Base-by-base conservation (phyloP, 108 stramenopile species). In the Licmophora abbreviata region DNA sequence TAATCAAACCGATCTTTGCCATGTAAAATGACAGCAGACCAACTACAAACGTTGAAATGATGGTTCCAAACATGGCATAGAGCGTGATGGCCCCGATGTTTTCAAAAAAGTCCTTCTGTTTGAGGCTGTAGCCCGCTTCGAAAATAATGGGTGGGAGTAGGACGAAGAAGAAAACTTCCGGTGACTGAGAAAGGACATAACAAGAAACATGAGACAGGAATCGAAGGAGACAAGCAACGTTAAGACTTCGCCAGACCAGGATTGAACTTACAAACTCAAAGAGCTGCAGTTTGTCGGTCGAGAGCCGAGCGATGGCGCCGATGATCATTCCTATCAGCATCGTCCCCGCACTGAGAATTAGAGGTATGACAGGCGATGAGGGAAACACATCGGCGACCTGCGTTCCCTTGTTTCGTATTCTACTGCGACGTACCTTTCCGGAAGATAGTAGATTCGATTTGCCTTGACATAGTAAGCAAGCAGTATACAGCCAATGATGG, bases 61-160 rank as follows among this genome's bases (percentile, higher is more conserved):
- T 60, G 14, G 96, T 97, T 1, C 97, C 97, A 27, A 85, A 60
- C 56, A 97, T 92, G 25, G 97, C 96, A 66, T 80, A 96, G 34
- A 93, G 29, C 14, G 74, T 69, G 52, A 99, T 99, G 23, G 95
- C 90, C 15, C 84, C 77, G 57, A 99, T 71, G 58, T 99, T 97
- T 23, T 82, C 78, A 66, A 99, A 96, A 69, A 99, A 99, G 27
- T 88, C 65, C 50, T 84, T 79, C 40, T 75, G 76, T 24, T 84
- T 74, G 3, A 97, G 71, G 18, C 86, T 87, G 67, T 95, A 95
- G 0, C 97, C 95, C 0, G 95, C 95, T 61, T 99, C 95, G 58
- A 99, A 99, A 31, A 99, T 99, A 37, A 99, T 96, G 6, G 95
- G 95, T 12, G 97, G 97, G 38, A 99, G 57, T 29, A 99, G 58